Evolutionary conservation across 148 eudicot species (phyloP).

Genomic region (Chenopodium berlandieri): DNA sequence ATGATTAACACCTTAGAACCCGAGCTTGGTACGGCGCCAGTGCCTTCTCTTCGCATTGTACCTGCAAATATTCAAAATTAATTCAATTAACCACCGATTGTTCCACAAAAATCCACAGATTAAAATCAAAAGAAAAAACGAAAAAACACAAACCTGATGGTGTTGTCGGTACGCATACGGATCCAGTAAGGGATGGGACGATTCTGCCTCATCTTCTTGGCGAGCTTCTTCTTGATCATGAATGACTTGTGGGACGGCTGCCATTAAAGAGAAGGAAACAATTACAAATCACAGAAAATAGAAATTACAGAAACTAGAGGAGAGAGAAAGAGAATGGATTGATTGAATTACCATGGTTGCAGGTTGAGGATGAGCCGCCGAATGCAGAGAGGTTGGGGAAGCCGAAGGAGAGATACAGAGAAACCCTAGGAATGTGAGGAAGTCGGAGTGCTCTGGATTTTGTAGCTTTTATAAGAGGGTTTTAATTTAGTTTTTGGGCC

Average conservation of each 20-base stretch:
- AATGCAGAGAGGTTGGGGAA: not conserved
- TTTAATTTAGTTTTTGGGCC: not conserved
- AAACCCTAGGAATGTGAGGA: conserved; percentile 13
- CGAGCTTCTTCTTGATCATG: conserved; percentile 84
- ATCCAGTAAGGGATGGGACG: conserved; percentile 91
- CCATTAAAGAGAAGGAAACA: too few relatives aligned
- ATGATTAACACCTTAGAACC: conserved; percentile 25
- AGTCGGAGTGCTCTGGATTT: not conserved
- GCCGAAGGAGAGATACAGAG: not conserved
- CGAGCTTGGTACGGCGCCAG: conserved; percentile 44
- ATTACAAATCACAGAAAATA: too few relatives aligned
- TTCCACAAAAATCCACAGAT: not conserved
- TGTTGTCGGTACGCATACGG: conserved; percentile 83
- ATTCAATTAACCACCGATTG: not conserved
- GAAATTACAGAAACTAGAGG: not conserved
- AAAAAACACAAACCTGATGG: conserved; percentile 45
- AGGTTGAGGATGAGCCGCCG: conserved; percentile 23
- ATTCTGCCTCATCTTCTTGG: conserved; percentile 93
- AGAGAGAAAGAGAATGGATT: not conserved
- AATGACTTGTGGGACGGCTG: conserved; percentile 89
- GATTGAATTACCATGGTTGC: conserved; percentile 24
- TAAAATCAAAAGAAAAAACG: not conserved
- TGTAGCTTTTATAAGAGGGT: not conserved
- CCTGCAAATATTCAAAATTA: conserved; percentile 3
- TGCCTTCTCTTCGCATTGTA: conserved; percentile 40